Conservation (phyloP, 2,329 filamentous ascomycete genomes). For the Penicillium nordicum region DNA sequence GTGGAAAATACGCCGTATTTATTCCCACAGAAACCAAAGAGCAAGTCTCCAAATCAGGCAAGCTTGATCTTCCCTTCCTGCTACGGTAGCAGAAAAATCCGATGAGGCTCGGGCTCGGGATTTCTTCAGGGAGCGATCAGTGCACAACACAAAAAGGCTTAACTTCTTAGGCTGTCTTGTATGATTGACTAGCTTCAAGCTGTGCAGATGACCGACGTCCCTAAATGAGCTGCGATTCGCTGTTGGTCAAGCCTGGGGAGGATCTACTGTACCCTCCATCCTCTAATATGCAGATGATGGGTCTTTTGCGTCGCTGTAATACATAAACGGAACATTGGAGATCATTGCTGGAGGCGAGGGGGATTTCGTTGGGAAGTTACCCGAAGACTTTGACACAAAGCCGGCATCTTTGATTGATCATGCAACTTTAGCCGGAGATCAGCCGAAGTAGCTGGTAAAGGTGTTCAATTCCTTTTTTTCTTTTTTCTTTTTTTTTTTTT, state of each 20-base stretch:
- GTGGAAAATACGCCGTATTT: too few species aligned
- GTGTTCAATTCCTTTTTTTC: background rate
- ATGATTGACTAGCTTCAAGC: slow-evolving; percentile 25
- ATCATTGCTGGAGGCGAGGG: background rate
- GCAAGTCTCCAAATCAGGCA: background rate
- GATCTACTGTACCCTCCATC: background rate
- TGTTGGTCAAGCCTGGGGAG: background rate
- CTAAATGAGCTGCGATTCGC: background rate
- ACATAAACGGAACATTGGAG: too few species aligned
- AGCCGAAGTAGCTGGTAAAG: background rate
- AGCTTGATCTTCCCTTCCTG: background rate
- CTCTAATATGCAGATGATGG: background rate
- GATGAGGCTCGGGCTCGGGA: slow-evolving; percentile 2
- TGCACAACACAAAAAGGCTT: slow-evolving; percentile 16
- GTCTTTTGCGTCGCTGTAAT: background rate
- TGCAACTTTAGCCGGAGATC: background rate
- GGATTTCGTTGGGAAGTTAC: background rate
- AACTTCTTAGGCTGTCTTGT: slow-evolving; percentile 24
- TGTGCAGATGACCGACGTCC: slow-evolving; percentile 1
- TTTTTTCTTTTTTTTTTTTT: slow-evolving; percentile 36
- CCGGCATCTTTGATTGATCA: background rate
- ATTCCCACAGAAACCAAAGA: background rate
- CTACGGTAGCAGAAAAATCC: background rate
- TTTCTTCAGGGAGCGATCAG: slow-evolving; percentile 14
- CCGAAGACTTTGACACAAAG: background rate